phyloP scores from a whole-genome alignment of 2,329 filamentous ascomycete species.

The Penicillium nordicum region DNA sequence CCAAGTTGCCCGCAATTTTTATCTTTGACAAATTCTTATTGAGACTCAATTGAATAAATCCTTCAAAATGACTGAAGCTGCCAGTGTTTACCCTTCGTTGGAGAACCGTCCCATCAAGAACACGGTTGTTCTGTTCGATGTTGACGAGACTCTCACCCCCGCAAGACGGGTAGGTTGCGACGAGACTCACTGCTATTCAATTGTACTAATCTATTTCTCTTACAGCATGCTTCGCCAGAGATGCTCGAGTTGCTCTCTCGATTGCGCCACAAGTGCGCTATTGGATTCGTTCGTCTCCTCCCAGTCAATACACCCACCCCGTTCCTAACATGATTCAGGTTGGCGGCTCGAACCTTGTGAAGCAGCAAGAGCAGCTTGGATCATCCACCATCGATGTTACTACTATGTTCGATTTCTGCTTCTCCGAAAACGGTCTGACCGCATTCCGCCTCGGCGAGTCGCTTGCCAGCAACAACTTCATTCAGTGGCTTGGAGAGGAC shows the following conservation, averaged over 20 bases:
- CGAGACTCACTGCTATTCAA: neutral
- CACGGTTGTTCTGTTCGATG: constrained; percentile 94
- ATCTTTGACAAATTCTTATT: constrained; percentile 8
- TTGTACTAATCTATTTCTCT: constrained; percentile 3
- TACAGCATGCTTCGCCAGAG: constrained; percentile 67
- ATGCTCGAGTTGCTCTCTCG: constrained; percentile 76
- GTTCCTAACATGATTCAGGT: constrained; percentile 45
- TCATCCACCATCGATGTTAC: constrained; percentile 66
- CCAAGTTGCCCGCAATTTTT: constrained; percentile 6
- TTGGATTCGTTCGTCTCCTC: constrained; percentile 30
- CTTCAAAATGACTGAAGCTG: constrained; percentile 27
- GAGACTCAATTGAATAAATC: neutral
- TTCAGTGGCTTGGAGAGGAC: constrained; percentile 83
- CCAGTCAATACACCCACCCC: neutral
- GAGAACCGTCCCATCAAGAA: constrained; percentile 82
- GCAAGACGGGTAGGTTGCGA: constrained; percentile 65
- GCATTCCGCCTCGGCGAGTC: constrained; percentile 78
- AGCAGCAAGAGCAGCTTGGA: constrained; percentile 96
- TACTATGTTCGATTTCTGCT: constrained; percentile 93
- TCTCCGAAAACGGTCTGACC: constrained; percentile 92
- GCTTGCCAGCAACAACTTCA: constrained; percentile 80
- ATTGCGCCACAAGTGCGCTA: constrained; percentile 61
- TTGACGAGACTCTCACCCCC: constrained; percentile 86
- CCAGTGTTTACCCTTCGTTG: constrained; percentile 64
- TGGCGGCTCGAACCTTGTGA: constrained; percentile 83